Conservation (phyloP, 495 filamentous ascomycete species). For the Zalerion maritima region DNA sequence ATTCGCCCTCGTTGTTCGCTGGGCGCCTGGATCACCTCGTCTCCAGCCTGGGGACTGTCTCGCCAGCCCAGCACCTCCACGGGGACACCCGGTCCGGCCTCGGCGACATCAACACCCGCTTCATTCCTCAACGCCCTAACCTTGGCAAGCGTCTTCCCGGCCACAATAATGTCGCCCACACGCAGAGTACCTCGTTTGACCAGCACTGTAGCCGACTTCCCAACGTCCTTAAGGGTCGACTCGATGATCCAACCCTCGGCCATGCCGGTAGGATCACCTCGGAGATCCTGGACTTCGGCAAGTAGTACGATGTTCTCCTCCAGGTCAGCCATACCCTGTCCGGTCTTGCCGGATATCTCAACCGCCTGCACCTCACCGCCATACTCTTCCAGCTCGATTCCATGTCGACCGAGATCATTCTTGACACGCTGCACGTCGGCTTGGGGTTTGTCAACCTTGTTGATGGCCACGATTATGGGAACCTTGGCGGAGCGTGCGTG, state of each 20-base stretch:
- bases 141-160: slow-evolving; percentile 71
- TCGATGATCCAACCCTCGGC: slow-evolving; percentile 93
- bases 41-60: slow-evolving; percentile 78
- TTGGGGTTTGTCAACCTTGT: slow-evolving; percentile 84
- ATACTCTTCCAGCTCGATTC: slow-evolving; percentile 85
- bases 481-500: slow-evolving; percentile 84
- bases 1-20: slow-evolving; percentile 66
- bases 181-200: slow-evolving; percentile 76
- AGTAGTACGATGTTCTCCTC: slow-evolving; percentile 78
- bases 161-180: slow-evolving; percentile 71
- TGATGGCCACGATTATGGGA: slow-evolving; percentile 96
- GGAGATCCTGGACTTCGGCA: slow-evolving; percentile 78
- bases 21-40: slow-evolving; percentile 69
- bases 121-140: slow-evolving; percentile 76
- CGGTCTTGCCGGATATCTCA: slow-evolving; percentile 82
- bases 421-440: slow-evolving; percentile 71
- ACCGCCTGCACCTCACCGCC: slow-evolving; percentile 92
- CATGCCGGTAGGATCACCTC: slow-evolving; percentile 59
- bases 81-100: slow-evolving; percentile 76
- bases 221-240: slow-evolving; percentile 74
- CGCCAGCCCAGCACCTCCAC: slow-evolving; percentile 92
- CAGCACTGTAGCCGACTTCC: slow-evolving; percentile 78
- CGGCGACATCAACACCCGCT: slow-evolving; percentile 53
- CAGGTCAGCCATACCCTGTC: slow-evolving; percentile 77
- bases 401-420: slow-evolving; percentile 68